Base-by-base conservation (phyloP, 2,329 filamentous ascomycete genomes). In the Xylaria hypoxylon region DNA sequence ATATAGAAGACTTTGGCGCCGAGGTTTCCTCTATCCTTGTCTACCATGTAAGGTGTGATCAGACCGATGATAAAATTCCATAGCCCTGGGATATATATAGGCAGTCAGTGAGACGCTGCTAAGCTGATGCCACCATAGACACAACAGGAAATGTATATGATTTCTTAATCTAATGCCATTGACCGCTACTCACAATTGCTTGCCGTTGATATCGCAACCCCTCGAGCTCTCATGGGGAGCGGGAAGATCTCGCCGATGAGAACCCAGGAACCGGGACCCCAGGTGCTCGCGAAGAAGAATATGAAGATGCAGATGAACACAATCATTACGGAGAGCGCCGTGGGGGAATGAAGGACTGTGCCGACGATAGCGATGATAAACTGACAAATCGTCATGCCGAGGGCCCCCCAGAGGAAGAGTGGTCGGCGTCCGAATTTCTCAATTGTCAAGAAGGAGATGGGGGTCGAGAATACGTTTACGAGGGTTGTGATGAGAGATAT, bases 281-380 rank as follows among this genome's bases (percentile, higher is more conserved):
- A 97, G 70, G 93, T 97, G 65, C 87, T 89, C 67, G 93, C 93
- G 79, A 97, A 97, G 86, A 91, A 95, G 86, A 93, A 94, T 85
- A 97, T 94, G 86, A 94, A 96, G 83, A 97, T 90, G 82, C 90
- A 91, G 77, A 96, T 96, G 83, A 96, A 96, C 68, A 92, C 88
- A 71, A 97, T 93, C 85, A 94, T 90, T 56, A 91, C 88, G 72
- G 87, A 84, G 73, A 87, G 85, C 38, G 88, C 89, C 2, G 82
- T 70, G 0, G 81, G 74, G 53, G 84, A 76, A 24, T 73, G 77
- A 67, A 84, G 86, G 59, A 87, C 80, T 1, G 77, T 71, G 75
- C 90, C 90, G 45, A 92, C 79, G 74, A 96, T 93, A 75, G 88
- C 94, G 64, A 96, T 92, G 77, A 97, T 84, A 85, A 96, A 96